Base-by-base conservation (phyloP, 352 stramenopile genomes). In the Phytophthora fragariae region DNA sequence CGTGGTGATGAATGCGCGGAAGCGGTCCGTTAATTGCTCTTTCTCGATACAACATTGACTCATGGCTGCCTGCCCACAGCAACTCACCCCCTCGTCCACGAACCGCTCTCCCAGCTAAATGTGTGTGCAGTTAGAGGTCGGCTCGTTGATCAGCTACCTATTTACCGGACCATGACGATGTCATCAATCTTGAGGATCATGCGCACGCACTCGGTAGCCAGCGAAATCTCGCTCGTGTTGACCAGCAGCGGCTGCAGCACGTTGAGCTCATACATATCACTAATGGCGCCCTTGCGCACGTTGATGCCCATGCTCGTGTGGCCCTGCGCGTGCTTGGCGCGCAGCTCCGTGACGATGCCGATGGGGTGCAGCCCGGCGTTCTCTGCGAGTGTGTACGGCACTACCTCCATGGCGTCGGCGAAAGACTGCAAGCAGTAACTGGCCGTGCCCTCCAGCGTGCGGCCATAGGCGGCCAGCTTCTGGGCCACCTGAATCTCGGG, bases 161-260 rank as follows among this genome's bases (percentile, higher is more conserved):
- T 81, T 94, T 97, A 97, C 83, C 90, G 81, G 57, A 99, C 97
- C 79, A 98, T 98, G 61, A 99, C 97, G 62, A 99, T 97, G 90
- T 99, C 98, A 78, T 99, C 98, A 80, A 99, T 99, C 96, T 99
- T 99, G 85, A 99, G 95, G 79, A 99, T 99, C 98, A 99, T 99
- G 77, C 94, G 92, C 57, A 99, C 97, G 75, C 97, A 99, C 84
- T 99, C 98, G 46, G 98, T 98, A 12, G 98, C 98, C 59, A 99
- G 90, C 66, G 94, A 83, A 75, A 99, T 98, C 65, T 98, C 97
- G 80, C 93, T 99, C 57, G 94, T 98, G 76, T 94, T 99, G 39
- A 99, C 98, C 50, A 99, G 84, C 65, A 99, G 88, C 52, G 98
- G 98, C 88, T 99, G 98, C 62, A 99, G 90, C 63, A 99, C 97